Evolutionary conservation across 2,329 filamentous ascomycete species (phyloP).

Genomic region (Microsporum canis): DNA sequence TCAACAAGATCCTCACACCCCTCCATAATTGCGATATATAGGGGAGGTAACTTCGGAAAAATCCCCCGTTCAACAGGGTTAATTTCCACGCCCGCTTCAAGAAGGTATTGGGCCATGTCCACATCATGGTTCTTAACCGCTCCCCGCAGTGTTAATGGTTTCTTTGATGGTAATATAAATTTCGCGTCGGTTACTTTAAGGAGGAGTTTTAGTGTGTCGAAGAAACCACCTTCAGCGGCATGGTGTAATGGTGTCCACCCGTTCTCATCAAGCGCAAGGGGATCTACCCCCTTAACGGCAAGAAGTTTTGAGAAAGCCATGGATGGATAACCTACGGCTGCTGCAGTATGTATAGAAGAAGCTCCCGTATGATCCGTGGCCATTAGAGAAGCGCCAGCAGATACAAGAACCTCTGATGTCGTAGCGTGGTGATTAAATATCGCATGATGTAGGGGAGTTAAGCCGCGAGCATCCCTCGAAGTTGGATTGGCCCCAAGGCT

Average conservation of each 20-base stretch:
- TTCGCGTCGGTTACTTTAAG: neutral
- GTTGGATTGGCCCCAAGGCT: neutral
- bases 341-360: neutral
- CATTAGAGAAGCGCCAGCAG: neutral
- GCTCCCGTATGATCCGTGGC: neutral
- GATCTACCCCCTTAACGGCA: neutral
- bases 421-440: neutral
- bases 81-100: neutral
- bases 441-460: neutral
- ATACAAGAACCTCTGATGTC: neutral
- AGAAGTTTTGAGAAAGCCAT: neutral
- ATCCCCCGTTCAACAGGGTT: neutral
- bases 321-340: constrained; percentile 2
- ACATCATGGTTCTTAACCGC: constrained; percentile 3
- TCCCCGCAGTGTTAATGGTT: neutral
- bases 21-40: neutral
- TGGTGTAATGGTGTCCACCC: constrained; percentile 4
- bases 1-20: neutral
- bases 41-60: neutral
- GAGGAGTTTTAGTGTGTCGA: neutral
- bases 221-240: neutral
- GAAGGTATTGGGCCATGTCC: neutral
- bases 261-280: neutral
- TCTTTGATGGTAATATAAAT: neutral
- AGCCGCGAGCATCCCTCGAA: neutral